phyloP scores from a whole-genome alignment of 192 early-diverging fungal genomes.

The Pecoramyces ruminantium region DNA sequence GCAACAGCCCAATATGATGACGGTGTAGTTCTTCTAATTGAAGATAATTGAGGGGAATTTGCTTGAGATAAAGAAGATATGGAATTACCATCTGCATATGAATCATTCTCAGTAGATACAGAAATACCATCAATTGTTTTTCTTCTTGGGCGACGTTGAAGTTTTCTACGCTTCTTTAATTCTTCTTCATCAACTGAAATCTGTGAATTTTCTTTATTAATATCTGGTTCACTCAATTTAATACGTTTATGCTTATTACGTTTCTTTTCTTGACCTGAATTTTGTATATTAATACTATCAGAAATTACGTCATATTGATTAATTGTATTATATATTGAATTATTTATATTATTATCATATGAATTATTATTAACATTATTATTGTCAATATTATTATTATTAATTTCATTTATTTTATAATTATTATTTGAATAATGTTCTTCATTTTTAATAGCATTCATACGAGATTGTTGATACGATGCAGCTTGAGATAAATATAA shows the following conservation, averaged over 20 bases:
- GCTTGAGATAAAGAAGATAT: background rate
- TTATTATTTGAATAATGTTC: background rate
- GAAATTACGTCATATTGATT: background rate
- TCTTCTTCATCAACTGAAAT: background rate
- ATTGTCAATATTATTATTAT: too few species aligned
- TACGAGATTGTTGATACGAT: background rate
- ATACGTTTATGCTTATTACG: background rate
- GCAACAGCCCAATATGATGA: slow-evolving; percentile 82
- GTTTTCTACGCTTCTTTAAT: background rate
- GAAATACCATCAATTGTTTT: background rate
- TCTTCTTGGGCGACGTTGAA: background rate
- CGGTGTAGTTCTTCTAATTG: background rate
- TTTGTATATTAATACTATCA: background rate
- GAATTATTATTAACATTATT: too few species aligned
- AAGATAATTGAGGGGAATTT: background rate
- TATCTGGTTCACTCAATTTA: background rate
- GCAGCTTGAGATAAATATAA: background rate
- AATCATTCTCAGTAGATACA: background rate
- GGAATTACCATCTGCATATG: background rate
- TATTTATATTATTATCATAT: too few species aligned
- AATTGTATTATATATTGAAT: too few species aligned
- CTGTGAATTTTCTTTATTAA: background rate
- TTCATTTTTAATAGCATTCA: background rate
- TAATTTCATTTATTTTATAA: too few species aligned
- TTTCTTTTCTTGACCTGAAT: background rate